Conservation (phyloP, 441 rosid species). For the Mallotus repandus region DNA sequence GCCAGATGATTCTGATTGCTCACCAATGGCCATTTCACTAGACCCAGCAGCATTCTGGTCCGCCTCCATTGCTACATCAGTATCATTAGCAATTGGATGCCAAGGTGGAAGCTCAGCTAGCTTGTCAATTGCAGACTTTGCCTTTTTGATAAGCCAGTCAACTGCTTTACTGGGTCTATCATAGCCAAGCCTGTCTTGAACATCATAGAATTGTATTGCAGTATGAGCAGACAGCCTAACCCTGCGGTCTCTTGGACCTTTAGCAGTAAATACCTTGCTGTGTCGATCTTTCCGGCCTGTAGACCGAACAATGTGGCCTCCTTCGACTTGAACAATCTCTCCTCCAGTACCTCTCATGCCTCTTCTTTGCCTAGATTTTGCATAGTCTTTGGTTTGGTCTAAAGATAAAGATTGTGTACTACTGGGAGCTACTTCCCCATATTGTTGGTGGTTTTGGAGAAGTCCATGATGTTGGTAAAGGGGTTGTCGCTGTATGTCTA, state of each 20-base stretch:
- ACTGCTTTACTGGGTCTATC: conserved; percentile 95
- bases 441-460: conserved; percentile 25
- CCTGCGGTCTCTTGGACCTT: conserved; percentile 90
- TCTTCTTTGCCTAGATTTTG: conserved; percentile 26
- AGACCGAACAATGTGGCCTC: conserved; percentile 87
- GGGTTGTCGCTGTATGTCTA: background rate
- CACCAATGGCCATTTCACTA: conserved; percentile 32
- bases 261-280: conserved; percentile 90
- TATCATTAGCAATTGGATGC: conserved; percentile 49
- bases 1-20: conserved; percentile 29
- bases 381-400: conserved; percentile 20
- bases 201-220: conserved; percentile 94
- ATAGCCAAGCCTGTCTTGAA: conserved; percentile 87
- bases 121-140: conserved; percentile 74
- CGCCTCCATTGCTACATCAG: conserved; percentile 16
- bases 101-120: conserved; percentile 89
- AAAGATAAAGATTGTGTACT: conserved; percentile 12
- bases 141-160: conserved; percentile 89
- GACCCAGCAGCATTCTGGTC: conserved; percentile 29
- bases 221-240: conserved; percentile 89
- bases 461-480: conserved; percentile 13
- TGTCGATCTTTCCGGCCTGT: conserved; percentile 88
- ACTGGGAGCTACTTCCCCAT: conserved; percentile 16
- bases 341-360: conserved; percentile 57
- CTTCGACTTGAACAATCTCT: conserved; percentile 87